phyloP scores from a whole-genome alignment of 352 stramenopile species.

The Pythium coloratum region DNA sequence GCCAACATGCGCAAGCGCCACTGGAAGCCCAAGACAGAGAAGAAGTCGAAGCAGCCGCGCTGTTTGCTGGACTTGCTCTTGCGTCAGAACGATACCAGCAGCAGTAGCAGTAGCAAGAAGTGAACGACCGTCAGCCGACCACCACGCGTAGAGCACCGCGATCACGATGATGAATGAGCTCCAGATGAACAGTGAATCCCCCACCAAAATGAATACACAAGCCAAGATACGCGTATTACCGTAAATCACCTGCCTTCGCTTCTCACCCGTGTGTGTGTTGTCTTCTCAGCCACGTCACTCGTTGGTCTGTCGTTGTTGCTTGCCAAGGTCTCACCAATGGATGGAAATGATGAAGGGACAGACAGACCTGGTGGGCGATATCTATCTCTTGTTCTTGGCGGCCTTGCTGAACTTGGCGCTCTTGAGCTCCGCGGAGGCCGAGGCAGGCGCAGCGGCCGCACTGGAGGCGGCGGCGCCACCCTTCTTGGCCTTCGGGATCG shows the following conservation, averaged over 20 bases:
- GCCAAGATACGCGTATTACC: neutral
- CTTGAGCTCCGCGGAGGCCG: conserved; percentile 38
- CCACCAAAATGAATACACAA: neutral
- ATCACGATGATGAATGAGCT: neutral
- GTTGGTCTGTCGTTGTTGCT: neutral
- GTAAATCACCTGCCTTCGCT: neutral
- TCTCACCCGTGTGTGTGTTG: neutral
- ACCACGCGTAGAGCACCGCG: neutral
- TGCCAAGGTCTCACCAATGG: neutral
- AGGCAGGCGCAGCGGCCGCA: conserved; percentile 16
- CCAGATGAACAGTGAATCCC: neutral
- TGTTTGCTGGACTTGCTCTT: conserved; percentile 79
- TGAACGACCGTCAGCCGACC: neutral
- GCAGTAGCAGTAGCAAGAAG: neutral
- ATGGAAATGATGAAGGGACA: neutral
- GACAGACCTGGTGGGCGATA: conserved; percentile 64
- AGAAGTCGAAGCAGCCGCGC: conserved; percentile 73
- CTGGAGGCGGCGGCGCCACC: neutral
- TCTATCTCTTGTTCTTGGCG: conserved; percentile 52
- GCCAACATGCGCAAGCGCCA: conserved; percentile 89
- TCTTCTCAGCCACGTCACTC: neutral
- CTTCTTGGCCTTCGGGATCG: conserved; percentile 55
- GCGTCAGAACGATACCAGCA: conserved; percentile 49
- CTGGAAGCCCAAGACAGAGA: conserved; percentile 69
- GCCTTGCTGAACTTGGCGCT: conserved; percentile 79